These are phyloP conservation scores for Microcera coccophila DNA, from an alignment of 2,329 filamentous ascomycete species.

Conservation along the genomic window DNA sequence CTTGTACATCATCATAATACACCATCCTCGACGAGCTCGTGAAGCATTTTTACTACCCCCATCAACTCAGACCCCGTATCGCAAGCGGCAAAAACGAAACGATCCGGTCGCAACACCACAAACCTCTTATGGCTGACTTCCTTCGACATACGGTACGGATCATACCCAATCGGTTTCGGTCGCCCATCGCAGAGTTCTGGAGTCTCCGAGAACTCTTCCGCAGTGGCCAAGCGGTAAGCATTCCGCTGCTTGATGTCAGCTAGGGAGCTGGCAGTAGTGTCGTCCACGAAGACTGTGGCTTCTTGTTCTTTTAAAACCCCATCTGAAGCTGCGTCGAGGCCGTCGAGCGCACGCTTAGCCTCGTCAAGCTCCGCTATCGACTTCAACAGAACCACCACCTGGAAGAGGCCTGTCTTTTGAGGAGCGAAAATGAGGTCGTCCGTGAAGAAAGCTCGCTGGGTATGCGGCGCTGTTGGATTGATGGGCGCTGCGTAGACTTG, in stretches of 20 bases:
- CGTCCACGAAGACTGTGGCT: conserved; percentile 1
- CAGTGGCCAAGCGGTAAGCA: conserved; percentile 4
- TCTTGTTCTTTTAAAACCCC: conserved; percentile 1
- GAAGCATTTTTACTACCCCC: not conserved
- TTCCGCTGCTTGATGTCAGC: not conserved
- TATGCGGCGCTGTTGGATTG: no score
- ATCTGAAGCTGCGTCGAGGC: not conserved
- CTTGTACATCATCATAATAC: not conserved
- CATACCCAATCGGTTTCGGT: conserved; percentile 3
- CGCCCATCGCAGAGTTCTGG: conserved; percentile 3
- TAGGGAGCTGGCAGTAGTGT: not conserved
- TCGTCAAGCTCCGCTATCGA: not conserved
- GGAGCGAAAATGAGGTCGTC: conserved; percentile 4
- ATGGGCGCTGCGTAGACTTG: conserved; percentile 3
- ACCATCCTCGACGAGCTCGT: not conserved
- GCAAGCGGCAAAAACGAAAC: conserved; percentile 12
- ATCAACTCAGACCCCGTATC: not conserved
- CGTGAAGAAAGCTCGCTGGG: conserved; percentile 1
- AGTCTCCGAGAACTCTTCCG: conserved; percentile 3
- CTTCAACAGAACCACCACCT: conserved; percentile 1
- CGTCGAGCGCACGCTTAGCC: conserved; percentile 2
- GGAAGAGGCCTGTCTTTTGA: conserved; percentile 1
- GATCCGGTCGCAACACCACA: conserved; percentile 10
- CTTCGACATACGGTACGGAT: conserved; percentile 3
- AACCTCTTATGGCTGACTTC: conserved; percentile 4